These are phyloP conservation scores for Aspergillus cavernicola DNA, from an alignment of 495 filamentous ascomycete species.

Conservation along the genomic window DNA sequence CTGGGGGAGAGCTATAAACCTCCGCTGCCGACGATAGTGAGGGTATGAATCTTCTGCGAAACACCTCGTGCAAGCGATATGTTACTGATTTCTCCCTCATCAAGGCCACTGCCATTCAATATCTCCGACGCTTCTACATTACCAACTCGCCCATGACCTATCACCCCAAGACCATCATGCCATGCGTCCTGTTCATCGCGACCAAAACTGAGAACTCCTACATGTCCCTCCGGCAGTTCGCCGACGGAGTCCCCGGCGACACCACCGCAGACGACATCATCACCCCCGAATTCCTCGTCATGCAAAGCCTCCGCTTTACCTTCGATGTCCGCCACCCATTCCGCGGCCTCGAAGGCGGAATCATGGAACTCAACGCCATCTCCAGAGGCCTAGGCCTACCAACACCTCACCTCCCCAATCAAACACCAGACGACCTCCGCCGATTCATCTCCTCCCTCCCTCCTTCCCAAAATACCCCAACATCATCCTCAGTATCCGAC, in stretches of 20 bases:
- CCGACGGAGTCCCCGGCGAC: slow-evolving; percentile 57
- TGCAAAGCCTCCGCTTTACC: slow-evolving; percentile 88
- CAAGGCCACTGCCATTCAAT: slow-evolving; percentile 85
- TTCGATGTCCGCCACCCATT: slow-evolving; percentile 92
- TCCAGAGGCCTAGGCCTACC: slow-evolving; percentile 48
- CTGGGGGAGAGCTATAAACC: slow-evolving; percentile 74
- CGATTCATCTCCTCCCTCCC: slow-evolving; percentile 26
- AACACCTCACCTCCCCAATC: slow-evolving; percentile 31
- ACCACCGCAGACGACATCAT: slow-evolving; percentile 70
- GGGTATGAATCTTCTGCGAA: slow-evolving; percentile 41
- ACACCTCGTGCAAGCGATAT: not conserved
- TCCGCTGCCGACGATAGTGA: slow-evolving; percentile 74
- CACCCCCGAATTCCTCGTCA: slow-evolving; percentile 84
- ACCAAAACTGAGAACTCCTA: slow-evolving; percentile 88
- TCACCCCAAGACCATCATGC: slow-evolving; percentile 79
- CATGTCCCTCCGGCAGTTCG: slow-evolving; percentile 64
- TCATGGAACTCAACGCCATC: slow-evolving; percentile 76
- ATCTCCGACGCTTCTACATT: slow-evolving; percentile 90
- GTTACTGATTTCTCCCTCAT: not conserved
- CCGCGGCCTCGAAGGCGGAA: slow-evolving; percentile 76
- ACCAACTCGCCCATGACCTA: slow-evolving; percentile 94
- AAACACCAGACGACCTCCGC: slow-evolving; percentile 37
- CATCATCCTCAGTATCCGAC: slow-evolving; percentile 28
- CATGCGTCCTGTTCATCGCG: slow-evolving; percentile 83
- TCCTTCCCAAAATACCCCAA: slow-evolving; percentile 17